Conservation (phyloP, 805 yeast genomes). For the Candida koratica region DNA sequence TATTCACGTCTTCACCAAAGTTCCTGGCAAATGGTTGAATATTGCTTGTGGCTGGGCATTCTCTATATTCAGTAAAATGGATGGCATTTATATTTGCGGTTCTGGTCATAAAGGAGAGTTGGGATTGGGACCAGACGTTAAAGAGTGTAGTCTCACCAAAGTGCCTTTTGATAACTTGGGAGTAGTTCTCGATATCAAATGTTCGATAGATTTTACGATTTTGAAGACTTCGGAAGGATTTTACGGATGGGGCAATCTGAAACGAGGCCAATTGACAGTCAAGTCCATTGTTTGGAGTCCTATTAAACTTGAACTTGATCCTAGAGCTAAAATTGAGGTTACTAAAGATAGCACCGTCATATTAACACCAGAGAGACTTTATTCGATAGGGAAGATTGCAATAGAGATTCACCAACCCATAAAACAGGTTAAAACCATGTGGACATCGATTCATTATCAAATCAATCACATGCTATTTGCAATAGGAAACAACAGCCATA, state of each 20-base stretch:
- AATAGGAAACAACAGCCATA: slow-evolving; percentile 72
- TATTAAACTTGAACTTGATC: neutral
- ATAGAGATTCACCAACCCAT: slow-evolving; percentile 8
- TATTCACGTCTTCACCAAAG: slow-evolving; percentile 10
- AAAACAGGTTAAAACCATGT: slow-evolving; percentile 46
- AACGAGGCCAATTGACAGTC: slow-evolving; percentile 51
- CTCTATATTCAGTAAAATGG: slow-evolving; percentile 44
- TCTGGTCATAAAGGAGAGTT: slow-evolving; percentile 70
- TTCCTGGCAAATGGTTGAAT: slow-evolving; percentile 33
- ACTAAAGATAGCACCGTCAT: slow-evolving; percentile 11
- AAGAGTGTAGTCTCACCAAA: neutral
- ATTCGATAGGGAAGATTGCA: slow-evolving; percentile 18
- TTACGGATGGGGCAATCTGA: slow-evolving; percentile 66
- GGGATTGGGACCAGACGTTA: slow-evolving; percentile 41
- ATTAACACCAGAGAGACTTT: slow-evolving; percentile 7
- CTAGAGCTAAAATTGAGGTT: slow-evolving; percentile 20
- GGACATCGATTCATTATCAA: slow-evolving; percentile 70
- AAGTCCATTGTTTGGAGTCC: slow-evolving; percentile 13
- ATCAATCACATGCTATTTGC: slow-evolving; percentile 34
- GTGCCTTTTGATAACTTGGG: neutral
- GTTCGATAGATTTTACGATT: slow-evolving; percentile 48
- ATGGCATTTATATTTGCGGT: slow-evolving; percentile 54
- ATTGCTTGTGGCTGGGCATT: slow-evolving; percentile 81
- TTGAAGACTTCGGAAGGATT: slow-evolving; percentile 40
- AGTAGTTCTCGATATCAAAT: slow-evolving; percentile 14